Percentiles rank a stretch among this genome's conserved stretches.
Conservation (phyloP, 148 eudicot genomes). For the Amaranthus hypochondriacus region DNA sequence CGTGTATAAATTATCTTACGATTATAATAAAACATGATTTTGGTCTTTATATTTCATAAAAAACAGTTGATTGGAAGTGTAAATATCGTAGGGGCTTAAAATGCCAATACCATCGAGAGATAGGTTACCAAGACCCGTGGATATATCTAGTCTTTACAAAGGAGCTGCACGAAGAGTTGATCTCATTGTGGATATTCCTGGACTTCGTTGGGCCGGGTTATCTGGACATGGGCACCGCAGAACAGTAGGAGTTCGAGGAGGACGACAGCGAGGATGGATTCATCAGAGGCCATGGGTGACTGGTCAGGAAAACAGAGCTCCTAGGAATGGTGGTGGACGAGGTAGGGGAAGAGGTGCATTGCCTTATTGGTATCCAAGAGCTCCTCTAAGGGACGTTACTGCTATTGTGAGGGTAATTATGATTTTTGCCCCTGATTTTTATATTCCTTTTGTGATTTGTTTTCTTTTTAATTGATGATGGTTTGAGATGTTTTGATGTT, state of each 20-base stretch:
- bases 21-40: background rate
- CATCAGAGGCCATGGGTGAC: slow-evolving; percentile 9
- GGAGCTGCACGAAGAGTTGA: slow-evolving; percentile 30
- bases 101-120: slow-evolving; percentile 55
- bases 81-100: background rate
- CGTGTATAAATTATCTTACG: background rate
- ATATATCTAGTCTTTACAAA: slow-evolving; percentile 28
- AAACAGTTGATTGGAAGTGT: background rate
- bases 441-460: background rate
- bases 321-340: slow-evolving; percentile 28
- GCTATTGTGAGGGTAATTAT: slow-evolving; percentile 45
- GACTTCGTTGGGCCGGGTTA: slow-evolving; percentile 17
- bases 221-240: slow-evolving; percentile 27
- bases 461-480: background rate
- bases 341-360: slow-evolving; percentile 28
- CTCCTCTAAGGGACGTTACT: slow-evolving; percentile 58
- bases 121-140: slow-evolving; percentile 56
- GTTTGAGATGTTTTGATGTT: slow-evolving; percentile 2
- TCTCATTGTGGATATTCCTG: slow-evolving; percentile 42
- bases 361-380: slow-evolving; percentile 75
- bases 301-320: slow-evolving; percentile 25
- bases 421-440: background rate
- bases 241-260: slow-evolving; percentile 21
- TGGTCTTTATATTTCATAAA: background rate
- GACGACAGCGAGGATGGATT: slow-evolving; percentile 21